phyloP scores from a whole-genome alignment of 371 early-diverging fungal genomes.

The Mucor ambiguus region DNA sequence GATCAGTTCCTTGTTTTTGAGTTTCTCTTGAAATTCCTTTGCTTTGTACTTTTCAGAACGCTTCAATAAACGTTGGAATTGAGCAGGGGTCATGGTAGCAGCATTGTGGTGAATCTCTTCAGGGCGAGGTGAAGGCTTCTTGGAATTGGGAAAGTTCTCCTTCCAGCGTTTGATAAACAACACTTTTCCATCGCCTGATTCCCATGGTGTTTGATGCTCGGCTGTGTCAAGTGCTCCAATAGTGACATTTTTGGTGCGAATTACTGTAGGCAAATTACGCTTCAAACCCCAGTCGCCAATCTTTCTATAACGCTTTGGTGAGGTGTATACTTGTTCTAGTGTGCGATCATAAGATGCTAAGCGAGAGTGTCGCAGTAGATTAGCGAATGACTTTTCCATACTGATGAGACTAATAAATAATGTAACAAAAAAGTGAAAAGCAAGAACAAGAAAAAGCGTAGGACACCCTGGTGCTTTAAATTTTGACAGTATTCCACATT shows the following conservation, averaged over 20 bases:
- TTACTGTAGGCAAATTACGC: constrained; percentile 71
- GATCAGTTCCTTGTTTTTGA: constrained; percentile 36
- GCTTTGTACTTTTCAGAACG: constrained; percentile 46
- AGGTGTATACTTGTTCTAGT: constrained; percentile 75
- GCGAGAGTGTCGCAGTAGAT: constrained; percentile 71
- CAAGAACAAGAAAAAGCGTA: constrained; percentile 3
- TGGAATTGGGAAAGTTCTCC: constrained; percentile 72
- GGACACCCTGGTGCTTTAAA: constrained; percentile 1
- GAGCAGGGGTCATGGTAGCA: constrained; percentile 52
- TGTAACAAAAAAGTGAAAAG: constrained; percentile 8
- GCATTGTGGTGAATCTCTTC: constrained; percentile 55
- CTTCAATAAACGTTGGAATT: constrained; percentile 66
- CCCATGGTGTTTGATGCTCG: constrained; percentile 77
- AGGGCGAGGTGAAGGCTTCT: constrained; percentile 49
- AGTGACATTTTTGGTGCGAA: constrained; percentile 61
- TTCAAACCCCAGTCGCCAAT: constrained; percentile 82
- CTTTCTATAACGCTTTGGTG: constrained; percentile 47
- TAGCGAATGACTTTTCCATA: constrained; percentile 77
- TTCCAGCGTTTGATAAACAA: constrained; percentile 66
- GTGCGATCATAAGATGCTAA: constrained; percentile 73
- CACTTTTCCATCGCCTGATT: constrained; percentile 61
- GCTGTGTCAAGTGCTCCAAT: constrained; percentile 69
- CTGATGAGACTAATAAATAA: constrained; percentile 1
- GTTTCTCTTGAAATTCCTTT: constrained; percentile 58
- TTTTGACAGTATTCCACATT: background rate